Base-by-base conservation (phyloP, 345 rosid genomes). In the Eucalyptus sideroxylon region DNA sequence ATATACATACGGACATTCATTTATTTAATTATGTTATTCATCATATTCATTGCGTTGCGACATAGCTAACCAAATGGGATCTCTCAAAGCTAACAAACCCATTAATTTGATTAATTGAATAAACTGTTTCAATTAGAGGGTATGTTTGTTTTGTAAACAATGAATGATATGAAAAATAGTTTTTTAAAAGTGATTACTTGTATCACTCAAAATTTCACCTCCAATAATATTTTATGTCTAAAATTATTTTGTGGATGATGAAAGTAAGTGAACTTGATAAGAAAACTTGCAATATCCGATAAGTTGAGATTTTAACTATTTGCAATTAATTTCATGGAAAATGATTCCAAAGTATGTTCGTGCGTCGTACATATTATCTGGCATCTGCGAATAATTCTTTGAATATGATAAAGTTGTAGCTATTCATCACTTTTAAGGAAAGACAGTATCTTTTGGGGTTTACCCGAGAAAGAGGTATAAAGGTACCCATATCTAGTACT, bases 221-320 rank as follows among this genome's bases (percentile, higher is more conserved):
- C 0, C 2, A 13, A 62, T 6, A 30, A 30, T 5, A 62, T 27
- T 13, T 62, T 30, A 13, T 30, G 9, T 62, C 8, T 6, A 13
- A 30, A 30, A 3, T 0, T 62, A 53, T 30, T 30, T 62, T 7
- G 34, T 30, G 8, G 31, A 60, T 7, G 16, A 30, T 62, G 9
- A 30, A 77, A 21, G 0, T 56, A 56, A 56, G 30, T 56, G 30
- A 53, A 53, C 26, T 53, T 0, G 26, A 53, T 53, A 53, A 19
- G 26, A 21, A 53, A 53, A 53, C 11, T 53, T 0, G 5, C 11
- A 53, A 53, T 53, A 53, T 53, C 5, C 0, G 11, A 53, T 53
- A 8, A 53, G 59, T 53, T 53, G 26, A 21, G 26, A 53, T 53
- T 53, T 53, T 53, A 53, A 53, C 4, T 53, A 53, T 53, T 53